Conservation (phyloP, 1,284 basidiomycete genomes). For the Boletus sp. region DNA sequence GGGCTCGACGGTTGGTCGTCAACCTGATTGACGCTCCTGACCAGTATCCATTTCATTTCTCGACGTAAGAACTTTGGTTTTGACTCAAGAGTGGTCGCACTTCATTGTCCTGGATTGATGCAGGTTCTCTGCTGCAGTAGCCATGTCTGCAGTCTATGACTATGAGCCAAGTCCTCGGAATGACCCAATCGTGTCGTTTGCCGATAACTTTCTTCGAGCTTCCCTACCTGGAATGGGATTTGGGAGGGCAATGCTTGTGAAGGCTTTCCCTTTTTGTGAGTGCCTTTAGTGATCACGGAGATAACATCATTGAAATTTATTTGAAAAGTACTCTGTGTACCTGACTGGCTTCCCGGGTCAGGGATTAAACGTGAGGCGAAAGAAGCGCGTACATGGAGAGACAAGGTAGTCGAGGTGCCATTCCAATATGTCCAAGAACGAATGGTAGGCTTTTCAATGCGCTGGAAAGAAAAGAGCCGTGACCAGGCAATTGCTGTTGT, state of each 20-base stretch:
- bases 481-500: not conserved
- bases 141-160: not conserved
- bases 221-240: not conserved
- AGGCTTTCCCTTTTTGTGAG: conserved; percentile 18
- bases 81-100: no score
- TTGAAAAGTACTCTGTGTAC: conserved; percentile 12
- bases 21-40: not conserved
- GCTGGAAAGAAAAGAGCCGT: not conserved
- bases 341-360: conserved; percentile 16
- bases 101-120: no score
- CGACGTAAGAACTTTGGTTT: not conserved
- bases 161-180: not conserved
- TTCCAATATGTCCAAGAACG: conserved; percentile 13
- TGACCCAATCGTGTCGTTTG: not conserved
- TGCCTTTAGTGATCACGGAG: no score
- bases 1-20: not conserved
- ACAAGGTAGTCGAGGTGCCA: conserved; percentile 11
- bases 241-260: conserved; percentile 5
- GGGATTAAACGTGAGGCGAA: not conserved
- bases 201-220: not conserved
- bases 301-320: not conserved
- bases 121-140: not conserved
- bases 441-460: conserved; percentile 6
- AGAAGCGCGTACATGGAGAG: not conserved
- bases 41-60: not conserved